Base-by-base conservation (phyloP, 106 monocot genomes). In the Dioscorea zingiberensis region DNA sequence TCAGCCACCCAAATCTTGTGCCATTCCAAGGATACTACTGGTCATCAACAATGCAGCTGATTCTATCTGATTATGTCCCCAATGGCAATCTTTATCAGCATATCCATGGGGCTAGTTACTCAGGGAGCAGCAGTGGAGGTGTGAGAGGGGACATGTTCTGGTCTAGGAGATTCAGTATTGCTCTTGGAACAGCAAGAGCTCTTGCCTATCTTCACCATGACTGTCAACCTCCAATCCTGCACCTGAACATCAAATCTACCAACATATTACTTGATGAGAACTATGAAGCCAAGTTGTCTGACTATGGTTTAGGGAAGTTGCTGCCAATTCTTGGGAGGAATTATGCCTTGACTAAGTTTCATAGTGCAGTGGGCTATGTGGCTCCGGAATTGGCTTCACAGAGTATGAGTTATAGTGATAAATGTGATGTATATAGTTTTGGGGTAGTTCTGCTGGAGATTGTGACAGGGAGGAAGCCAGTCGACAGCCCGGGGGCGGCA, bases 371-470 rank as follows among this genome's bases (percentile, higher is more conserved):
- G 17, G 98, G 98, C 19, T 98, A 98, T 57, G 80, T 89, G 3
- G 93, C 98, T 2, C 98, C 98, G 6, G 98, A 98, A 70, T 28
- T 98, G 58, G 92, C 93, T 14, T 78, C 84, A 7, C 89, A 89
- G 67, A 80, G 86, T 76, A 62, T 86, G 70, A 81, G 75, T 53
- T 92, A 82, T 54, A 98, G 89, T 58, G 89, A 93, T 14, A 98
- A 98, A 67, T 89, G 89, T 28, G 98, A 98, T 54, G 93, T 98
- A 13, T 93, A 89, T 55, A 98, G 98, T 77, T 98, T 98, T 55
- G 98, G 98, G 30, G 81, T 93, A 16, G 65, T 98, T 53, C 63
- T 93, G 29, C 67, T 98, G 69, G 98, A 98, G 86, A 77, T 87
- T 7, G 98, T 84, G 21, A 87, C 89, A 0, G 98, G 98, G 47